A percentile compares a stretch with the other conserved stretches of the same genome.
These are phyloP conservation scores for Dendrothele bispora DNA, from an alignment of 768 basidiomycete genomes.

Conservation along the genomic window DNA sequence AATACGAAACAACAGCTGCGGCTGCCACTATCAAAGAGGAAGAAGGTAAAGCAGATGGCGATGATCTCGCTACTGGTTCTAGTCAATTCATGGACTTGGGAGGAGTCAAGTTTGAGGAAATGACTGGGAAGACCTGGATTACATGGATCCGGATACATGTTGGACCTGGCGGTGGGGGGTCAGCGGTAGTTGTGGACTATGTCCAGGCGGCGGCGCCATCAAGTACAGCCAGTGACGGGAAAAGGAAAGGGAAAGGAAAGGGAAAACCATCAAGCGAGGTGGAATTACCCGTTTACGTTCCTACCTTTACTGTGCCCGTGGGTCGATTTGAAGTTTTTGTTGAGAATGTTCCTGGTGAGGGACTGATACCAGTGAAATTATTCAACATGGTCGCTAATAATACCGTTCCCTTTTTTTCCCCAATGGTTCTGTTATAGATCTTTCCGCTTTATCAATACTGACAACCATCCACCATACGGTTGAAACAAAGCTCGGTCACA, in stretches of 20 bases:
- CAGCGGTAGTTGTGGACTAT: constrained; percentile 63
- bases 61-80: constrained; percentile 25
- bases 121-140: constrained; percentile 46
- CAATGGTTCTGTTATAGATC: constrained; percentile 9
- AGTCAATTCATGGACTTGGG: neutral
- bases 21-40: constrained; percentile 34
- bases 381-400: no score
- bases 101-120: constrained; percentile 41
- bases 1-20: constrained; percentile 51
- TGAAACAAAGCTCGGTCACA: constrained; percentile 31
- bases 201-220: constrained; percentile 44
- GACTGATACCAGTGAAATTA: no score
- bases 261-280: constrained; percentile 29
- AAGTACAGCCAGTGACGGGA: constrained; percentile 11
- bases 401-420: neutral
- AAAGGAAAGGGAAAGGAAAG: constrained; percentile 36
- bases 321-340: constrained; percentile 65
- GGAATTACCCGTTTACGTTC: constrained; percentile 53
- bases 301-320: constrained; percentile 72
- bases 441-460: constrained; percentile 41
- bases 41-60: no score
- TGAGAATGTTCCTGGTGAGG: constrained; percentile 53
- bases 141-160: constrained; percentile 51
- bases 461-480: constrained; percentile 62
- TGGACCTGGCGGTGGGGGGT: constrained; percentile 50